Evolutionary conservation across 768 basidiomycete genomes (phyloP).

Genomic region (Phlegmacium glaucopus): DNA sequence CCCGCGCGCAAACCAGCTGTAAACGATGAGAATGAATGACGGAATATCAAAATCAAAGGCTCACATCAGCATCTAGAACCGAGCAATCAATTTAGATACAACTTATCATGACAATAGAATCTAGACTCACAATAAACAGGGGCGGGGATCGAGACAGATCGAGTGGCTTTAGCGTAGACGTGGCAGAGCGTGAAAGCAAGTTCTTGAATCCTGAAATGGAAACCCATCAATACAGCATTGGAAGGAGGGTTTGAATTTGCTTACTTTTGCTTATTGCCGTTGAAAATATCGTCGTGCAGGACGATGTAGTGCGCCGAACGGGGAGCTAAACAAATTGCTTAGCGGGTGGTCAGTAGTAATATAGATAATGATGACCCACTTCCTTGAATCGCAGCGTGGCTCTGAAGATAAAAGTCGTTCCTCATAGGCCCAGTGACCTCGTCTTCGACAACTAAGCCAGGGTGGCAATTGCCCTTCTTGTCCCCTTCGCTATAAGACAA

Average conservation of each 20-base stretch:
- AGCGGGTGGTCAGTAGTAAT: background rate
- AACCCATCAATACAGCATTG: background rate
- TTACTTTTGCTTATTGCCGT: slow-evolving; percentile 6
- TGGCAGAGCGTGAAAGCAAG: slow-evolving; percentile 22
- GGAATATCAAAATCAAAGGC: background rate
- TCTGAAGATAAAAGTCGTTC: slow-evolving; percentile 54
- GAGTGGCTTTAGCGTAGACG: slow-evolving; percentile 27
- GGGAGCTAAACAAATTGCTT: slow-evolving; percentile 9
- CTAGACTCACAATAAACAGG: slow-evolving; percentile 28
- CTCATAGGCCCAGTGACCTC: slow-evolving; percentile 43
- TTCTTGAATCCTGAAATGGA: slow-evolving; percentile 18
- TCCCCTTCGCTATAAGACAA: slow-evolving; percentile 12
- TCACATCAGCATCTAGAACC: slow-evolving; percentile 11
- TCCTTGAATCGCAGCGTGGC: slow-evolving; percentile 52
- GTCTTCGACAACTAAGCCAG: slow-evolving; percentile 44
- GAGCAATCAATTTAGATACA: background rate
- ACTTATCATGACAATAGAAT: background rate
- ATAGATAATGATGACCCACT: slow-evolving; percentile 30
- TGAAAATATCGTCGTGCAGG: slow-evolving; percentile 8
- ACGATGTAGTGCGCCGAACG: slow-evolving; percentile 17
- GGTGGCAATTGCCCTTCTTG: slow-evolving; percentile 46
- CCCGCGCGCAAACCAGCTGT: slow-evolving; percentile 11
- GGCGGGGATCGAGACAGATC: slow-evolving; percentile 28
- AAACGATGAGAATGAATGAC: background rate
- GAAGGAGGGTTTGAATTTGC: background rate